Evolutionary conservation across 2,329 filamentous ascomycete genomes (phyloP).

Genomic region (Ceratocystis colombiana): DNA sequence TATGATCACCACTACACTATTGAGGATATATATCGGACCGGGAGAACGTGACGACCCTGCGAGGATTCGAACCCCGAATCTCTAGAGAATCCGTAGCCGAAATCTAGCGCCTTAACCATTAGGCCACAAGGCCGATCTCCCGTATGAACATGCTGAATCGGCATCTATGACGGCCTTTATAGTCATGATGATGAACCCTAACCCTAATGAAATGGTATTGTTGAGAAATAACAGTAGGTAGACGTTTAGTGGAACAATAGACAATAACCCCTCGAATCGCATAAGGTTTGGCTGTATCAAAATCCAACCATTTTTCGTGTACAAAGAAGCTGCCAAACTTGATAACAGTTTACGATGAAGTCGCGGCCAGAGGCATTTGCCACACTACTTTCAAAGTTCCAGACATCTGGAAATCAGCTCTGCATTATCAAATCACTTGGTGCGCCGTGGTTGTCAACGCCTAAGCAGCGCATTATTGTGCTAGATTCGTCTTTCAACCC

Average conservation of each 20-base stretch:
- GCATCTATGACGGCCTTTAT: neutral
- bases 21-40: neutral
- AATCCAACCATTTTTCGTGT: neutral
- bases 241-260: too few species aligned
- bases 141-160: neutral
- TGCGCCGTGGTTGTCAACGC: conserved; percentile 4
- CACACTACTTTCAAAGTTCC: conserved; percentile 14
- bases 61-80: conserved; percentile 20
- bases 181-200: accelerated
- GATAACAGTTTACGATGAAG: neutral
- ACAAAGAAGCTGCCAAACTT: neutral
- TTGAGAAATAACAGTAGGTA: too few species aligned
- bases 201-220: too few species aligned
- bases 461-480: conserved; percentile 39
- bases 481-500: conserved; percentile 62
- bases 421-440: conserved; percentile 11
- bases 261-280: too few species aligned
- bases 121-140: conserved; percentile 16
- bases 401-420: conserved; percentile 15
- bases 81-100: conserved; percentile 16
- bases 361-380: conserved; percentile 7
- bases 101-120: conserved; percentile 20
- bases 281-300: neutral
- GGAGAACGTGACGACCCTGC: conserved; percentile 12
- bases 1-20: conserved; percentile 22